Evolutionary conservation across 2,329 filamentous ascomycete species (phyloP).

Genomic region (Epichloe scottii): DNA sequence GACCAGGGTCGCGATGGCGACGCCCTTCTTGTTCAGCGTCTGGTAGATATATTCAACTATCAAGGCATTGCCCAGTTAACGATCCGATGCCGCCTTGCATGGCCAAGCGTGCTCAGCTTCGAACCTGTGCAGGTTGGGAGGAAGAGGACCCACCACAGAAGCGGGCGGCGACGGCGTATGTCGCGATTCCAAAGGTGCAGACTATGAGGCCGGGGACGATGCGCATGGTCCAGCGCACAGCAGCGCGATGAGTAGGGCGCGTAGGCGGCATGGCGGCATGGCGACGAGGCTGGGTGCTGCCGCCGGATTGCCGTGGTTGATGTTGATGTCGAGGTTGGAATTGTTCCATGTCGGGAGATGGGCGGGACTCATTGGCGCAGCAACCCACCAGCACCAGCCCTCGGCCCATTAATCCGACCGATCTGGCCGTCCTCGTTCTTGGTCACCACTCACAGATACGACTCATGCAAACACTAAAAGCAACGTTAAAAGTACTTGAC

Average conservation of each 20-base stretch:
- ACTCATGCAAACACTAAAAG: background rate
- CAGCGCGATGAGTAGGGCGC: slow-evolving; percentile 16
- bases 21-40: slow-evolving; percentile 32
- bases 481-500: background rate
- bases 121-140: background rate
- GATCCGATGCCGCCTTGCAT: no score
- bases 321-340: background rate
- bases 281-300: slow-evolving; percentile 8
- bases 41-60: slow-evolving; percentile 60
- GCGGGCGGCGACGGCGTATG: slow-evolving; percentile 51
- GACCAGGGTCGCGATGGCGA: slow-evolving; percentile 57
- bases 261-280: slow-evolving; percentile 21
- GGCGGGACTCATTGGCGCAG: background rate
- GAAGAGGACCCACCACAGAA: background rate
- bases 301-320: background rate
- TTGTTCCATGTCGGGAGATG: background rate
- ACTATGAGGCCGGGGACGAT: slow-evolving; percentile 59
- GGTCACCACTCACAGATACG: no score
- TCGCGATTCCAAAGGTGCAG: slow-evolving; percentile 53
- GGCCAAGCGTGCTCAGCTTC: no score
- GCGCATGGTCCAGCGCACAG: slow-evolving; percentile 28
- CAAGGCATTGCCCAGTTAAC: no score
- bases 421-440: no score
- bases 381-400: background rate
- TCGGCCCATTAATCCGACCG: no score